Evolutionary conservation across 495 filamentous ascomycete genomes (phyloP).

Genomic region (Annulohypoxylon bovei): DNA sequence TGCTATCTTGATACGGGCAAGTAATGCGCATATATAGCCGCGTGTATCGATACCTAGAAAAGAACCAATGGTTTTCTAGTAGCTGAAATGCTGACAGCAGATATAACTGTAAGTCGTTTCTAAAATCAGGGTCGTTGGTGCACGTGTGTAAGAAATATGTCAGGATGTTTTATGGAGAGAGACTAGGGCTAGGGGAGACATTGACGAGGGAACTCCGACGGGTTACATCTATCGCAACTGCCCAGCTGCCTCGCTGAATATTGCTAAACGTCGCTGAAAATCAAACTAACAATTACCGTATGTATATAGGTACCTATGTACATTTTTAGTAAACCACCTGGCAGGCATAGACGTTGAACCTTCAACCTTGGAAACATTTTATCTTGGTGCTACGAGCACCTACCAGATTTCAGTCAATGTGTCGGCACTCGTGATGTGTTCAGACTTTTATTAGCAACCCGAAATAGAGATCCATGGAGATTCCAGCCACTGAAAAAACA

Average conservation of each 20-base stretch:
- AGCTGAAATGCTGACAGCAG: constrained; percentile 28
- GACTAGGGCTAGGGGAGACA: neutral
- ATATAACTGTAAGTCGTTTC: neutral
- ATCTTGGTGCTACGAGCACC: neutral
- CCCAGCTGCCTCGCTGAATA: neutral
- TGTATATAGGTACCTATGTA: too few species aligned
- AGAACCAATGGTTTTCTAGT: neutral
- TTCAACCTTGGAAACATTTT: too few species aligned
- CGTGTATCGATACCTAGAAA: neutral
- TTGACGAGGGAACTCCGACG: constrained; percentile 19
- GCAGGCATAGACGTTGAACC: too few species aligned
- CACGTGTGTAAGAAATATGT: constrained; percentile 2
- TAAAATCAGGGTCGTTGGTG: constrained; percentile 8
- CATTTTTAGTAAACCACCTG: too few species aligned
- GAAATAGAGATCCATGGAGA: neutral
- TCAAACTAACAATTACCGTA: neutral
- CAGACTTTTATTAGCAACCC: constrained; percentile 7
- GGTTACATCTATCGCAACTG: neutral
- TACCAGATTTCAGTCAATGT: neutral
- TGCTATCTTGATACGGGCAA: constrained; percentile 19
- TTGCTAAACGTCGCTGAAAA: neutral
- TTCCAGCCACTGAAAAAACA: constrained; percentile 17
- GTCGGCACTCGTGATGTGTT: neutral
- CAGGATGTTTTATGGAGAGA: neutral
- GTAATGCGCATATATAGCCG: constrained; percentile 16